Percentiles rank a stretch among this genome's conserved stretches.
phyloP scores from a whole-genome alignment of 139 green algal species.

The Chlamydomonas eustigma region DNA sequence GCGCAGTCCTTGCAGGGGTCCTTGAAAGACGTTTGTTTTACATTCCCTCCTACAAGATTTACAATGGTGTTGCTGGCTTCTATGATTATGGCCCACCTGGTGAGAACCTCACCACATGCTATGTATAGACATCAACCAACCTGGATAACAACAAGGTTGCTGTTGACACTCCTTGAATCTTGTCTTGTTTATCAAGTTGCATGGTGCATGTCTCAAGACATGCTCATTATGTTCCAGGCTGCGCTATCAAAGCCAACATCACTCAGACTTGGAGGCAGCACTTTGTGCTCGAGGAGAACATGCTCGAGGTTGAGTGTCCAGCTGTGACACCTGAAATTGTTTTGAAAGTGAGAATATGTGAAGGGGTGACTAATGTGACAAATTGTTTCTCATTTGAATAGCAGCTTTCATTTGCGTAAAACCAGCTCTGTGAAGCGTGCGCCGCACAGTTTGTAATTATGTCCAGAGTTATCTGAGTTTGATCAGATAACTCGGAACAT shows the following conservation, averaged over 20 bases:
- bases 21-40: conserved; percentile 93
- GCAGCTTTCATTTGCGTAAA: too few species aligned
- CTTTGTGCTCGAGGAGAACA: conserved; percentile 97
- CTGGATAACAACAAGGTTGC: too few species aligned
- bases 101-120: too few species aligned
- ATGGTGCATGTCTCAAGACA: too few species aligned
- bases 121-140: too few species aligned
- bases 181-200: too few species aligned
- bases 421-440: background rate
- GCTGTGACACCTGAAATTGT: conserved; percentile 94
- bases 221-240: too few species aligned
- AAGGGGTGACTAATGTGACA: too few species aligned
- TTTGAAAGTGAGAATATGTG: conserved; percentile 41
- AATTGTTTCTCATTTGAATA: too few species aligned
- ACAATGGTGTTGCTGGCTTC: conserved; percentile 91
- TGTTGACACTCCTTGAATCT: too few species aligned
- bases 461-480: too few species aligned
- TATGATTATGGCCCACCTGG: conserved; percentile 98
- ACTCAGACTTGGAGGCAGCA: conserved; percentile 83
- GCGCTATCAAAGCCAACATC: conserved; percentile 12
- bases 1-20: conserved; percentile 69
- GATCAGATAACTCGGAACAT: too few species aligned
- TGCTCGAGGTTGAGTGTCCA: conserved; percentile 98
- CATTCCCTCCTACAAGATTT: conserved; percentile 98
- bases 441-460: background rate